phyloP scores from a whole-genome alignment of 345 rosid species.

The Turritis glabra region DNA sequence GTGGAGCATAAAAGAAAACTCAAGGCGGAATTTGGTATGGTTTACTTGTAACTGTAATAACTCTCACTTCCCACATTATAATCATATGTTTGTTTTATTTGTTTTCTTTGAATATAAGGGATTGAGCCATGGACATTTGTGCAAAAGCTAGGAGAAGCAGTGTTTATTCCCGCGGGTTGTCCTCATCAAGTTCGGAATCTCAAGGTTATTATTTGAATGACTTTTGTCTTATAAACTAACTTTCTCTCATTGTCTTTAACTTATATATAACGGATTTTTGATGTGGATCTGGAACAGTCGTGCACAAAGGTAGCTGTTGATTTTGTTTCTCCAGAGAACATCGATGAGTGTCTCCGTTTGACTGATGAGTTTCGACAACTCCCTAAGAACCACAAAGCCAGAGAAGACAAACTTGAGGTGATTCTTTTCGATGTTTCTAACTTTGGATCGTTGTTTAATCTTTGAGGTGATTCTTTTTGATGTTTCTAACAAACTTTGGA shows the following conservation, averaged over 20 bases:
- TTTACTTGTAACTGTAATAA: slow-evolving; percentile 2
- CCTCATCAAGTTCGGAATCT: slow-evolving; percentile 98
- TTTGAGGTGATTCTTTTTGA: slow-evolving; percentile 53
- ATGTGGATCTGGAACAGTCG: slow-evolving; percentile 50
- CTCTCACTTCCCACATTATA: neutral
- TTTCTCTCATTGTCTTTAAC: neutral
- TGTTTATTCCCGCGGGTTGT: slow-evolving; percentile 96
- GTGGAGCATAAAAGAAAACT: slow-evolving; percentile 71
- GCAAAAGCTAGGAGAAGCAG: slow-evolving; percentile 84
- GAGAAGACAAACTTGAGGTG: slow-evolving; percentile 99
- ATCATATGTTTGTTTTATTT: neutral
- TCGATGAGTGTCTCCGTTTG: slow-evolving; percentile 71
- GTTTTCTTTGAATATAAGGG: slow-evolving; percentile 43
- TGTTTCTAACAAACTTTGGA: neutral
- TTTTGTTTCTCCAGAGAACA: slow-evolving; percentile 91
- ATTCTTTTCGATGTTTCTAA: neutral
- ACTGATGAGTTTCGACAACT: slow-evolving; percentile 89
- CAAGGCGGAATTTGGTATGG: slow-evolving; percentile 75
- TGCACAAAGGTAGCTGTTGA: slow-evolving; percentile 95
- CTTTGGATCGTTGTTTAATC: neutral
- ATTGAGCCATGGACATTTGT: slow-evolving; percentile 94
- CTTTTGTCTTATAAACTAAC: neutral
- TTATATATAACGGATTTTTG: neutral
- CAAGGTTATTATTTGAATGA: slow-evolving; percentile 51
- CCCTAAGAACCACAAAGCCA: slow-evolving; percentile 74